A percentile compares a stretch with the other conserved stretches of the same genome.
phyloP scores from a whole-genome alignment of 2,329 filamentous ascomycete species.

The Incumbomyces lentus region DNA sequence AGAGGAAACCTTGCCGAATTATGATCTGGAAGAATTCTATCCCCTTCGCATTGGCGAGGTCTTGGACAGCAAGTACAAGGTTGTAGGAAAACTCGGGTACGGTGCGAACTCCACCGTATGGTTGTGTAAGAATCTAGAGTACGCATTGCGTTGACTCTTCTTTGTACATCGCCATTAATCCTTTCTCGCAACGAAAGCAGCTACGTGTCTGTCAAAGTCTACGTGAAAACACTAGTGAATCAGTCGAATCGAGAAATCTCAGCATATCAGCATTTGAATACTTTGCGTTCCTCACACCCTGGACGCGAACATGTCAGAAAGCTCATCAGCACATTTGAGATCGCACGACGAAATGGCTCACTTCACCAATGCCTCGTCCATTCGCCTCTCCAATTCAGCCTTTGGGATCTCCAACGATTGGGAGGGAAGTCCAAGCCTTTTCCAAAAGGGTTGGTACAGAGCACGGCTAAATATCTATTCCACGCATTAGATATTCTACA shows the following conservation, averaged over 20 bases:
- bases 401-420: not conserved
- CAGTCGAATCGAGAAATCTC: not conserved
- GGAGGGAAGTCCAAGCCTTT: not conserved
- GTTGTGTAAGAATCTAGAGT: not conserved
- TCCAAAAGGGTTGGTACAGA: not conserved
- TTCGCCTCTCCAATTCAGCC: not conserved
- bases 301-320: not conserved
- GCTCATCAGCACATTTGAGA: not conserved
- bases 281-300: not conserved
- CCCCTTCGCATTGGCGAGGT: not conserved
- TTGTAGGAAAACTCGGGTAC: not conserved
- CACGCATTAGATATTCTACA: not conserved
- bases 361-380: not conserved
- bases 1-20: conserved; percentile 6
- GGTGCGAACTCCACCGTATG: conserved; percentile 1
- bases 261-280: not conserved
- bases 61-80: not conserved
- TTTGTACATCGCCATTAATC: not conserved
- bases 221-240: not conserved
- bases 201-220: not conserved
- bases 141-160: not conserved
- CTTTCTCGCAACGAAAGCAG: not conserved
- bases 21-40: not conserved
- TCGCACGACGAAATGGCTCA: not conserved
- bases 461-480: not conserved